Conservation (phyloP, 1,284 basidiomycete genomes). For the Trametes polyzona region DNA sequence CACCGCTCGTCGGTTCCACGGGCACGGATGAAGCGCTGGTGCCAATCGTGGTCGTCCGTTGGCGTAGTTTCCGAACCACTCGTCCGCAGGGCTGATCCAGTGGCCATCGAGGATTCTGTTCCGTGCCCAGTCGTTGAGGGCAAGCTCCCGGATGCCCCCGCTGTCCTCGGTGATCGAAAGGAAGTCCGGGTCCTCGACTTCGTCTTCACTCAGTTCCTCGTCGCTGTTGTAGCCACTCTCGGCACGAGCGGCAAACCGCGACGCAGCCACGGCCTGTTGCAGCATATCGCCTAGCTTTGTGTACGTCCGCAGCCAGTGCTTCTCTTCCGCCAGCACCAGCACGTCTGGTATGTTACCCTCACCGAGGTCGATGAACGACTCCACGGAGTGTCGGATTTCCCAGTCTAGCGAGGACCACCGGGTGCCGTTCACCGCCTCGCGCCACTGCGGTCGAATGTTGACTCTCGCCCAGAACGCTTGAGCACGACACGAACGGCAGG, state of each 20-base stretch:
- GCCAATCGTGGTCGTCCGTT: conserved; percentile 45
- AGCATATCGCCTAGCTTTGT: conserved; percentile 70
- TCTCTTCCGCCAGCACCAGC: conserved; percentile 63
- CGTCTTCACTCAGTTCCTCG: conserved; percentile 52
- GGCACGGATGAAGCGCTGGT: conserved; percentile 65
- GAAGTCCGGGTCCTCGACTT: conserved; percentile 64
- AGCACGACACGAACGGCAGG: conserved; percentile 63
- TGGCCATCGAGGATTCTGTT: conserved; percentile 70
- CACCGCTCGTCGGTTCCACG: conserved; percentile 52
- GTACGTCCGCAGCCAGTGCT: conserved; percentile 65
- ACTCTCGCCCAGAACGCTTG: conserved; percentile 67
- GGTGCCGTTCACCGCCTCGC: conserved; percentile 60
- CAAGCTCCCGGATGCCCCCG: conserved; percentile 62
- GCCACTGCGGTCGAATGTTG: conserved; percentile 48
- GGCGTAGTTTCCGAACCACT: conserved; percentile 54
- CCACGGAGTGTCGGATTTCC: conserved; percentile 65
- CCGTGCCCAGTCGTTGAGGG: conserved; percentile 74
- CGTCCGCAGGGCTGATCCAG: conserved; percentile 73
- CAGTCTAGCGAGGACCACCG: conserved; percentile 55
- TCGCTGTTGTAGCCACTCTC: conserved; percentile 43
- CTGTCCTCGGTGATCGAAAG: conserved; percentile 63
- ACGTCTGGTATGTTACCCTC: conserved; percentile 72
- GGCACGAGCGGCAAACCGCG: conserved; percentile 44
- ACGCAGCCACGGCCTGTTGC: conserved; percentile 65
- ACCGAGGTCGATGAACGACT: conserved; percentile 69